Conservation (phyloP, 2,329 filamentous ascomycete species). For the Aschersonia sp. region DNA sequence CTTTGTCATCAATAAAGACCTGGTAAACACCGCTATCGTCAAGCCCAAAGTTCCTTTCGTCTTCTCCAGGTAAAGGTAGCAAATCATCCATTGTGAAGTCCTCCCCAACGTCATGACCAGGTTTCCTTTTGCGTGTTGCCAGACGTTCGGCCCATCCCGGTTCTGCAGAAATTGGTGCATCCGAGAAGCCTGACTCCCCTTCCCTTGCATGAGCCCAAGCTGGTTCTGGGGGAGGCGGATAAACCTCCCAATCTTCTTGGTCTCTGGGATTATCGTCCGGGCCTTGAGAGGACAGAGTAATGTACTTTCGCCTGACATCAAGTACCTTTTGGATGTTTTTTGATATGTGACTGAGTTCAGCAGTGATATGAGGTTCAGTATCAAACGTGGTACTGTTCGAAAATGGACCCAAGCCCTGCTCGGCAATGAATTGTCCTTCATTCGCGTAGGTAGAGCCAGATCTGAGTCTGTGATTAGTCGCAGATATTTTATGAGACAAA, state of each 20-base stretch:
- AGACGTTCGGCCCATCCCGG: constrained; percentile 4
- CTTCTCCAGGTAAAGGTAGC: constrained; percentile 55
- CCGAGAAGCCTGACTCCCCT: constrained; percentile 7
- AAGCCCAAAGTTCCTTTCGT: constrained; percentile 61
- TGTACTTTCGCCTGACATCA: constrained; percentile 78
- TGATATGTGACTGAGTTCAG: constrained; percentile 76
- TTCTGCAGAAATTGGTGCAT: background rate
- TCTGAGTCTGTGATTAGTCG: too few relatives aligned
- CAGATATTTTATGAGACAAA: too few relatives aligned
- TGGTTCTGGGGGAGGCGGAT: constrained; percentile 81
- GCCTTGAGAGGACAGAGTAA: constrained; percentile 69
- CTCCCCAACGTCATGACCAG: constrained; percentile 78
- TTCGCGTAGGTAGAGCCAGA: too few relatives aligned
- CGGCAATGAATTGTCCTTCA: constrained; percentile 21
- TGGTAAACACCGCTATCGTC: constrained; percentile 85
- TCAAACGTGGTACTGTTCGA: constrained; percentile 54
- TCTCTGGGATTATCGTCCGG: constrained; percentile 80
- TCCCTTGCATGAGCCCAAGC: constrained; percentile 46
- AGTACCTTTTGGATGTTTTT: constrained; percentile 82
- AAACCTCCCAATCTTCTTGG: constrained; percentile 69
- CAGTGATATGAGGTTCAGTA: constrained; percentile 64
- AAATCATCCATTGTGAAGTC: constrained; percentile 78
- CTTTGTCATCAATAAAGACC: constrained; percentile 60
- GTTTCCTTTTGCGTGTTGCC: constrained; percentile 54
- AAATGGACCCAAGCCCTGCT: constrained; percentile 30